Evolutionary conservation across 164 flowering plant species (phyloP), one percentile per base, ranked within the genome.

Genomic region (Protea cynaroides): DNA sequence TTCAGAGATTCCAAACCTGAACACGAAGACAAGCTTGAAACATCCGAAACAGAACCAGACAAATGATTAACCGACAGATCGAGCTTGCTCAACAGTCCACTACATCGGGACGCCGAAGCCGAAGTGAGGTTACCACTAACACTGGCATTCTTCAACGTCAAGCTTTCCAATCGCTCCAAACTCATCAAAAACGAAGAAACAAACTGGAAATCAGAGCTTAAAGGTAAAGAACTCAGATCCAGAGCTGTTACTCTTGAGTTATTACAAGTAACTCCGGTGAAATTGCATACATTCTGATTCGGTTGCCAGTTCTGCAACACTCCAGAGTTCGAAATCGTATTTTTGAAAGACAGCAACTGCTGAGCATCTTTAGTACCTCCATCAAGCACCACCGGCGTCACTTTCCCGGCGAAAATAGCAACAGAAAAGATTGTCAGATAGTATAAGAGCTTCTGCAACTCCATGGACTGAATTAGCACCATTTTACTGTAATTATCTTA

Each of bases 31-130:
- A 87, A 70, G 62, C 24, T 47, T 12, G 81, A 65, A 19, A 88
- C 29, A 63, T 71, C 82, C 1, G 82, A 66, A 34, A 86, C 2
- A 4, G 86, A 70, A 6, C 96, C 95, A 8, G 83, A 74, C 21
- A 94, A 49, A 18, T 49, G 14, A 69, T 91, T 91, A 0, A 60
- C 68, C 10, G 96, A 73, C 25, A 94, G 97, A 84, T 94, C 96
- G 60, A 91, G 23, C 58, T 62, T 57, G 40, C 52, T 51, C 36
- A 91, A 47, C 19, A 60, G 37, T 25, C 72, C 24, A 37, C 84
- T 58, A 61, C 97, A 91, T 37, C 51, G 52, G 51, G 69, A 78
- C 11, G 63, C 68, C 18, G 77, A 43, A 38, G 57, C 63, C 18
- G 80, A 34, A 11, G 80, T 25, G 23, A 90, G 69, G 59, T 75